Conservation (phyloP, 1,284 basidiomycete species). For the Ustilago loliicola region DNA sequence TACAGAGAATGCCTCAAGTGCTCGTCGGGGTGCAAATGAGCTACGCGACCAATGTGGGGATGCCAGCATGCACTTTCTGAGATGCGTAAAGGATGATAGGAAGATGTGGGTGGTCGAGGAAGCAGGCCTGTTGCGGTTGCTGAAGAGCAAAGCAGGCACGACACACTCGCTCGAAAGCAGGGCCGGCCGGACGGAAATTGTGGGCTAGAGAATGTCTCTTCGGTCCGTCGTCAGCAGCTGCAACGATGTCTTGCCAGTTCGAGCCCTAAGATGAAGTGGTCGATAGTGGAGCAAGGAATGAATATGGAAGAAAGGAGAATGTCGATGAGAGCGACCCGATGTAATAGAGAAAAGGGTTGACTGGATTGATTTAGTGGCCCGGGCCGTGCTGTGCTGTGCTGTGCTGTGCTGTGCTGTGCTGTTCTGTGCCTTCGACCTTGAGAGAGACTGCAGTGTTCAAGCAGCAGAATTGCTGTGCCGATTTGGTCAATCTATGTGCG, state of each 20-base stretch:
- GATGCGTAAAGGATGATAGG: not conserved
- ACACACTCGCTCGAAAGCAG: not conserved
- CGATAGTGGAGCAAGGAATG: not conserved
- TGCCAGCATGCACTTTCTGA: not conserved
- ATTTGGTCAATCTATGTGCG: not conserved
- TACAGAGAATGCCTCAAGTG: not conserved
- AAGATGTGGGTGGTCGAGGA: not conserved
- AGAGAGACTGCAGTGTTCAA: not conserved
- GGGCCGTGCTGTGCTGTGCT: constrained; percentile 4
- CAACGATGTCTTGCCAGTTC: not conserved
- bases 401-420: constrained; percentile 1
- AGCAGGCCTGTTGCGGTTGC: not conserved
- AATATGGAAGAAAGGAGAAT: constrained; percentile 1
- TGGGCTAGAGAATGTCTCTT: not conserved
- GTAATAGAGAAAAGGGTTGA: not conserved
- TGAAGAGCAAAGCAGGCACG: not conserved
- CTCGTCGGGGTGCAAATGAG: not conserved
- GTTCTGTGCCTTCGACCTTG: not conserved
- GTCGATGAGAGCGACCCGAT: not conserved
- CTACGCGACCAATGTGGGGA: not conserved
- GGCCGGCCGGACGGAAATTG: not conserved
- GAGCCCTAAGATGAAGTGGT: not conserved
- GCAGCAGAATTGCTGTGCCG: constrained; percentile 3
- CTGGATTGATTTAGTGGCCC: not conserved
- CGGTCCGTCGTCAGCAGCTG: not conserved